phyloP scores from a whole-genome alignment of 495 filamentous ascomycete species.

The Trichoderma orchidacearum region DNA sequence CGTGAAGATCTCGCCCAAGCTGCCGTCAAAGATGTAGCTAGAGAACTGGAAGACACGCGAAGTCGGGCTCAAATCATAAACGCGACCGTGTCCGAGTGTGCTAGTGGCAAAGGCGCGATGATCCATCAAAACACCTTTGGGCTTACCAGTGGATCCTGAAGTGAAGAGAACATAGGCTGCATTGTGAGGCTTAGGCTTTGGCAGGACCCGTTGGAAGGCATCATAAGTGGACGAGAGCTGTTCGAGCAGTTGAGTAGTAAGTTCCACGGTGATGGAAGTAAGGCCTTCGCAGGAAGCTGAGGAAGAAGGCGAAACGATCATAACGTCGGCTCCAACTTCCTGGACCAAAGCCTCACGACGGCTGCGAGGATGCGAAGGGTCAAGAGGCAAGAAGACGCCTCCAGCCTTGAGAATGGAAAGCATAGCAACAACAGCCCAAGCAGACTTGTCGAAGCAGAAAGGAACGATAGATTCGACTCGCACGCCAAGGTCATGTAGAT shows the following conservation, averaged over 20 bases:
- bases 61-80: constrained; percentile 23
- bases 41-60: constrained; percentile 38
- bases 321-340: background rate
- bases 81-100: constrained; percentile 1
- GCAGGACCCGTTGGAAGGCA: background rate
- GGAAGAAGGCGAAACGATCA: background rate
- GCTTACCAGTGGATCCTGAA: constrained; percentile 39
- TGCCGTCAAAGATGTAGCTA: constrained; percentile 41
- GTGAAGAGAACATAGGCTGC: constrained; percentile 16
- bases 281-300: background rate
- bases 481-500: constrained; percentile 21
- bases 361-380: background rate
- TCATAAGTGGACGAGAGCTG: background rate
- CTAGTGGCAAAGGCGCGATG: background rate
- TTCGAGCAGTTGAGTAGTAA: background rate
- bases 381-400: background rate
- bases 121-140: constrained; percentile 13
- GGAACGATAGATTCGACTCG: constrained; percentile 28
- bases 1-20: constrained; percentile 38
- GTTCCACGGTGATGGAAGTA: background rate
- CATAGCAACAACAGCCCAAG: constrained; percentile 32
- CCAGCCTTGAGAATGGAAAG: constrained; percentile 25
- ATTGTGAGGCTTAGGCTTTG: constrained; percentile 15
- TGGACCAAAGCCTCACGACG: background rate
- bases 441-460: constrained; percentile 30